Evolutionary conservation across 371 early-diverging fungal genomes (phyloP), one percentile per base, ranked within the genome.

Genomic region (Circinella minor): DNA sequence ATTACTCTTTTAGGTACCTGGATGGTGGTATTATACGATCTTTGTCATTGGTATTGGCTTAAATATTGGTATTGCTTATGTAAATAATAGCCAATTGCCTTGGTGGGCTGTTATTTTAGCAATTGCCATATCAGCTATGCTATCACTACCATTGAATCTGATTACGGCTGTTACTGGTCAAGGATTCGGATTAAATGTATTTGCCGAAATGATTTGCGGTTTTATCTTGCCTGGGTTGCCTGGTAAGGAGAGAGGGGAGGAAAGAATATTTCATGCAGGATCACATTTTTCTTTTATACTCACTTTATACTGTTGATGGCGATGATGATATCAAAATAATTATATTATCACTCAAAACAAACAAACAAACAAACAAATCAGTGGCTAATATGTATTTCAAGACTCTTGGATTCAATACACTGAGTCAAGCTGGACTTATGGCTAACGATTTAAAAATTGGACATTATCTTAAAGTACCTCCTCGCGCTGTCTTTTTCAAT

Each of bases 31-130:
- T 57, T 76, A 81, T 55, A 55, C 71, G 8, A 73, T 91, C 46
- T 93, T 91, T 69, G 71, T 85, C 3, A 57, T 82, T 11, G 90
- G 90, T 63, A 82, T 89, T 61, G 84, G 77, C 11, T 72, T 91
- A n/a, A 86, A 90, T 27, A 88, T 93, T 49, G 79, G 86, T 20
- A 76, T 88, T 2, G 85, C 89, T 39, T 90, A 92, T 65, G 78
- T 79, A 43, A 83, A 82, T 48, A 34, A 71, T 7, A 84, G 89
- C 72, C 83, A 79, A 14, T 70, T 89, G 4, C 87, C 88, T 4
- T 92, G 91, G 91, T 92, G 90, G 90, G 91, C 87, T 70, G 80
- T 93, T 14, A 49, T 93, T 7, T 66, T 94, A 14, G 93, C 93
- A 43, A 84, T 92, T 39, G 72, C 77, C 36, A 74, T 95, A 49